phyloP scores from a whole-genome alignment of 768 basidiomycete genomes.

The Vararia minispora region DNA sequence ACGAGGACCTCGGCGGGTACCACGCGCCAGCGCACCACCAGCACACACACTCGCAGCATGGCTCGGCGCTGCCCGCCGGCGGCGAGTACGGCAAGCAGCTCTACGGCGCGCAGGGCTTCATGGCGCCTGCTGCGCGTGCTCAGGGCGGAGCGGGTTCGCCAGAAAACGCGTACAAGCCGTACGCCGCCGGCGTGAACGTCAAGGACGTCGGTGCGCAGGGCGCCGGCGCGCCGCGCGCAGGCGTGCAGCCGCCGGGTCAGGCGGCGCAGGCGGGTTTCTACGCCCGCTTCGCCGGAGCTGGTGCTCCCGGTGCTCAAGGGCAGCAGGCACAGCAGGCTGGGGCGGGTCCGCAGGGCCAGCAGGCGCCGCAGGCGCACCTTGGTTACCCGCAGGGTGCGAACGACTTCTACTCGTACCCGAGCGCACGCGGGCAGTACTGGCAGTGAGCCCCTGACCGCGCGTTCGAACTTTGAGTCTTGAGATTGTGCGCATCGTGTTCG shows the following conservation, averaged over 20 bases:
- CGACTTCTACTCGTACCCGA: slow-evolving; percentile 65
- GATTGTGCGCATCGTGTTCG: neutral
- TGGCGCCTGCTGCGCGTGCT: slow-evolving; percentile 38
- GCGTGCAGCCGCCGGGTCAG: slow-evolving; percentile 31
- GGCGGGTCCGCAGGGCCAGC: slow-evolving; percentile 27
- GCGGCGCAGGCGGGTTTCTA: slow-evolving; percentile 35
- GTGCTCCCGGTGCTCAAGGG: slow-evolving; percentile 28
- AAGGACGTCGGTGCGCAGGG: slow-evolving; percentile 45
- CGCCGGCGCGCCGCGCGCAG: slow-evolving; percentile 29
- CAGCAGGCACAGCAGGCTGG: slow-evolving; percentile 33
- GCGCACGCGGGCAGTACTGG: slow-evolving; percentile 39
- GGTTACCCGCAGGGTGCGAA: slow-evolving; percentile 59
- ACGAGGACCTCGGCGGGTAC: slow-evolving; percentile 43
- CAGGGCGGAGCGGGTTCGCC: slow-evolving; percentile 48
- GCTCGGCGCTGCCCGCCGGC: slow-evolving; percentile 27
- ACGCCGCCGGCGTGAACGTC: slow-evolving; percentile 35
- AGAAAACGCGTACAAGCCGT: slow-evolving; percentile 68
- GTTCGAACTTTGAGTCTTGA: neutral
- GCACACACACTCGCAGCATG: slow-evolving; percentile 23
- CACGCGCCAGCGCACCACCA: slow-evolving; percentile 52
- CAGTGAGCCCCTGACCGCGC: too few species aligned
- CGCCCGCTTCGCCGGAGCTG: slow-evolving; percentile 23
- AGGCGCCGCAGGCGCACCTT: slow-evolving; percentile 41
- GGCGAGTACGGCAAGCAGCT: slow-evolving; percentile 34
- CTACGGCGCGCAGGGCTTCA: slow-evolving; percentile 50